phyloP scores from a whole-genome alignment of 1,284 basidiomycete genomes.

The Microbotryum intermedium region DNA sequence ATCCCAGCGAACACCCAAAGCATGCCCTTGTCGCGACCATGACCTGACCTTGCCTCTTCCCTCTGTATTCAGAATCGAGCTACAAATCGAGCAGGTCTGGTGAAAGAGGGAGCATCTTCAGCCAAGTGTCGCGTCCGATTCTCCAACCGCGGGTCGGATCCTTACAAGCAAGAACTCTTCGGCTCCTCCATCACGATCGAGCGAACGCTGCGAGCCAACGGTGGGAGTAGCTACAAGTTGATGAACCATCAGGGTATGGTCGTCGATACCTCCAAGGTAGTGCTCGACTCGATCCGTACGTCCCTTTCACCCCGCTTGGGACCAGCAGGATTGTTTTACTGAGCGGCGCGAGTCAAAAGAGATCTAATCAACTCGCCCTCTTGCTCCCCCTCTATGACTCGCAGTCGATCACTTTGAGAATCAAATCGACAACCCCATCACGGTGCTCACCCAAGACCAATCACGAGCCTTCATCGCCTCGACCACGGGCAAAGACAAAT shows the following conservation, averaged over 20 bases:
- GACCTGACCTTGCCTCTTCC: neutral
- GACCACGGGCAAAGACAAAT: constrained; percentile 77
- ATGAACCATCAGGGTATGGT: constrained; percentile 52
- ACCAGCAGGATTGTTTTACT: too few relatives aligned
- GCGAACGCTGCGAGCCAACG: constrained; percentile 68
- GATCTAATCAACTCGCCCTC: too few relatives aligned
- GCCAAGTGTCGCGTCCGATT: constrained; percentile 54
- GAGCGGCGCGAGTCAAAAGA: too few relatives aligned
- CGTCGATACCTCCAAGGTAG: constrained; percentile 72
- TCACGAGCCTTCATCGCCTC: constrained; percentile 79
- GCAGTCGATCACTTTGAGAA: constrained; percentile 78
- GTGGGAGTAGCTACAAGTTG: constrained; percentile 63
- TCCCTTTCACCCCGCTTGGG: neutral
- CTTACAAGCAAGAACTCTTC: constrained; percentile 73
- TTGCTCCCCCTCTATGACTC: too few relatives aligned
- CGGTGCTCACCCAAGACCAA: constrained; percentile 42
- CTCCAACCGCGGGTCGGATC: constrained; percentile 79
- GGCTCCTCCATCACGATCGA: constrained; percentile 77
- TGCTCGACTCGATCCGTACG: constrained; percentile 67
- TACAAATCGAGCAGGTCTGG: constrained; percentile 25
- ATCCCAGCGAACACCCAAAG: too few relatives aligned
- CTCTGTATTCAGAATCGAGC: constrained; percentile 28
- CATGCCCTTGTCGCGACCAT: too few relatives aligned
- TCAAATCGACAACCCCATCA: constrained; percentile 53
- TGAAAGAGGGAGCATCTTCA: constrained; percentile 18